A percentile compares a stretch with the other conserved stretches of the same genome.
These are phyloP conservation scores for Aspergillus eucalypticola DNA, from an alignment of 2,329 filamentous ascomycete species.

Conservation along the genomic window DNA sequence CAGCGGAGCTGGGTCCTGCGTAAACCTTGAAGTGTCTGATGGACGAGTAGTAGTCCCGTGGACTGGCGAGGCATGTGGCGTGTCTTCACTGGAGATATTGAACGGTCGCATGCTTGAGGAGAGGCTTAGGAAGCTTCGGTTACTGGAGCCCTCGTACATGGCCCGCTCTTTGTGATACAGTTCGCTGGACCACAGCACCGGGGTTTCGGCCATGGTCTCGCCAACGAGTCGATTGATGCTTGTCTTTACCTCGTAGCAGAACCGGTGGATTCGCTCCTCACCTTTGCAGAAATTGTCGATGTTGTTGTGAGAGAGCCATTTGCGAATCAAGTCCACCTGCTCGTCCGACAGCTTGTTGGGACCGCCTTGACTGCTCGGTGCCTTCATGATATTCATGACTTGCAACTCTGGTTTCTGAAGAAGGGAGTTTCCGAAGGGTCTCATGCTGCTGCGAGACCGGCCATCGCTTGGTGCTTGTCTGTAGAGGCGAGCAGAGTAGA, in stretches of 20 bases:
- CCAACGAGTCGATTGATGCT: conserved; percentile 84
- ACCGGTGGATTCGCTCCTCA: conserved; percentile 91
- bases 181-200: conserved; percentile 89
- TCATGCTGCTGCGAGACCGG: conserved; percentile 45
- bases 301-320: conserved; percentile 77
- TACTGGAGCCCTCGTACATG: conserved; percentile 44
- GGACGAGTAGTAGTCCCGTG: conserved; percentile 30
- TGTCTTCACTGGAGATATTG: conserved; percentile 48
- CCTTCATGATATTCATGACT: conserved; percentile 82
- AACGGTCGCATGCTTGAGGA: conserved; percentile 45
- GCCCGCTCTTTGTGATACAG: conserved; percentile 72
- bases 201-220: conserved; percentile 78
- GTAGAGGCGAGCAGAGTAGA: conserved; percentile 48
- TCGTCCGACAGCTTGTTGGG: conserved; percentile 96
- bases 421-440: conserved; percentile 57
- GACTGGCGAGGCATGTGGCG: conserved; percentile 30
- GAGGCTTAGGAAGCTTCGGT: conserved; percentile 38
- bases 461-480: conserved; percentile 32
- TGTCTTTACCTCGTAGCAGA: conserved; percentile 84
- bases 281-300: conserved; percentile 94
- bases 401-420: conserved; percentile 81
- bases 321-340: conserved; percentile 79
- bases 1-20: conserved; percentile 39
- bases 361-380: conserved; percentile 78
- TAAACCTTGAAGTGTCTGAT: conserved; percentile 34